phyloP scores from a whole-genome alignment of 371 early-diverging fungal species.

The Umbelopsis sp. region DNA sequence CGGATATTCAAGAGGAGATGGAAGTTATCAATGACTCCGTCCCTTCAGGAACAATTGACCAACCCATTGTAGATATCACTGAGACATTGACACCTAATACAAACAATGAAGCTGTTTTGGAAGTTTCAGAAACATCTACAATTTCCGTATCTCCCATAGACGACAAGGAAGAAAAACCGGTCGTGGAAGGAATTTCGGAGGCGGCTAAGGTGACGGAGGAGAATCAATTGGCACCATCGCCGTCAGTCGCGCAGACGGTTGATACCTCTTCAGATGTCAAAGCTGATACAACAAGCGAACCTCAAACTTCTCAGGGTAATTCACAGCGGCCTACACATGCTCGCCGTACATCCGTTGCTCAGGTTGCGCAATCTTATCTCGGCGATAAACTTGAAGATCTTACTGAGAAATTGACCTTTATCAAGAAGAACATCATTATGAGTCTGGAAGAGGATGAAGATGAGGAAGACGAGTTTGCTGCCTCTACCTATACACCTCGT shows the following conservation, averaged over 20 bases:
- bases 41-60: not conserved
- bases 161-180: too few relatives aligned
- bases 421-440: constrained; percentile 51
- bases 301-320: too few relatives aligned
- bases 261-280: too few relatives aligned
- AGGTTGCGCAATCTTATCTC: constrained; percentile 39
- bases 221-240: too few relatives aligned
- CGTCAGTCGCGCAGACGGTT: too few relatives aligned
- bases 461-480: constrained; percentile 24
- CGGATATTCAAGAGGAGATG: not conserved
- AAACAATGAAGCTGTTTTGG: not conserved
- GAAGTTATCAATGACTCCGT: not conserved
- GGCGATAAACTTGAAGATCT: constrained; percentile 48
- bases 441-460: constrained; percentile 43
- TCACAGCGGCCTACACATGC: not conserved
- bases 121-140: too few relatives aligned
- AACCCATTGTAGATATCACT: not conserved
- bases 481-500: not conserved
- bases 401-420: constrained; percentile 47
- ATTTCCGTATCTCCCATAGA: too few relatives aligned
- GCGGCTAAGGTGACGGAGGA: too few relatives aligned
- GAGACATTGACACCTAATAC: not conserved
- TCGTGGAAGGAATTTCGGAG: too few relatives aligned
- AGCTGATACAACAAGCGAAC: too few relatives aligned
- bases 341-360: constrained; percentile 30